A percentile compares a stretch with the other conserved stretches of the same genome.
These are phyloP conservation scores for Talaromyces sp. DNA, from an alignment of 2,329 filamentous ascomycete genomes.

Conservation along the genomic window DNA sequence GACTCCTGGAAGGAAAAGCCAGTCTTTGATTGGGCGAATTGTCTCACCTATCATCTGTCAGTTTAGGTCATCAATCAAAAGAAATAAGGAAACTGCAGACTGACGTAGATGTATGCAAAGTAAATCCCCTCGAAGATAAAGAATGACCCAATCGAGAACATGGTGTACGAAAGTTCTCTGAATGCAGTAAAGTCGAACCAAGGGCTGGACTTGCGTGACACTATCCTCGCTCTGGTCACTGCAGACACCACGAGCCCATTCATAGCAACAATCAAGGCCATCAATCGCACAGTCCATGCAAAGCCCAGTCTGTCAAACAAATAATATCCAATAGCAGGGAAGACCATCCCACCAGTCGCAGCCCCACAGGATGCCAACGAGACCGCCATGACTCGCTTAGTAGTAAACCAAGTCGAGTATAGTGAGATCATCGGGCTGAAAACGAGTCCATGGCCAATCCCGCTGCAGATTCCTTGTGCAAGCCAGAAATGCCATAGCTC, in stretches of 20 bases:
- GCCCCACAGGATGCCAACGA: constrained; percentile 39
- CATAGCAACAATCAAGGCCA: constrained; percentile 2
- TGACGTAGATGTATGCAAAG: constrained; percentile 15
- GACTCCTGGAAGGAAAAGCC: constrained; percentile 12
- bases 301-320: constrained; percentile 7
- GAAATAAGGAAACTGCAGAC: background rate
- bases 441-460: constrained; percentile 46
- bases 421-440: constrained; percentile 40
- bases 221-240: background rate
- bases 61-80: background rate
- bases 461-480: constrained; percentile 42
- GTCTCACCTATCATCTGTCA: constrained; percentile 6
- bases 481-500: constrained; percentile 49
- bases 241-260: background rate
- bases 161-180: constrained; percentile 2
- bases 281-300: constrained; percentile 13
- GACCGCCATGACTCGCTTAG: constrained; percentile 40
- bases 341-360: constrained; percentile 46
- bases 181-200: constrained; percentile 8
- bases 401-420: constrained; percentile 15
- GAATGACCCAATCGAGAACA: constrained; percentile 12
- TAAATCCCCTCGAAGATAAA: constrained; percentile 9
- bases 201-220: background rate
- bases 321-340: constrained; percentile 42
- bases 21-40: constrained; percentile 8